phyloP scores from a whole-genome alignment of 108 stramenopile species.

The Asterionellopsis glacialis region DNA sequence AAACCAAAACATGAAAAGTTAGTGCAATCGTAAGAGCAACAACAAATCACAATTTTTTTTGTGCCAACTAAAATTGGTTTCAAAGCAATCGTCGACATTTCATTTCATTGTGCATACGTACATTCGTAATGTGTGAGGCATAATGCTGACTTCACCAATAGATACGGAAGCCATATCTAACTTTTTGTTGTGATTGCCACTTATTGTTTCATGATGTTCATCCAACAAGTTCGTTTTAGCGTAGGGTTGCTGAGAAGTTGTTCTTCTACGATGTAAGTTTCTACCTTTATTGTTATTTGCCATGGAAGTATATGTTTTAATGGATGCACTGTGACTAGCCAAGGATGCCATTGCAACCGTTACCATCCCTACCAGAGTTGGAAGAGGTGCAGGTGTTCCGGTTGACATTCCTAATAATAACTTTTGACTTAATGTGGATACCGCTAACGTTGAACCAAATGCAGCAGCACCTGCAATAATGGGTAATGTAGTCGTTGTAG shows the following conservation, averaged over 20 bases:
- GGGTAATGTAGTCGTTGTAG: constrained; percentile 6
- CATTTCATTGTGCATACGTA: constrained; percentile 3
- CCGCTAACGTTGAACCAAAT: constrained; percentile 38
- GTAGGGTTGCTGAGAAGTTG: background rate
- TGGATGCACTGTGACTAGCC: constrained; percentile 34
- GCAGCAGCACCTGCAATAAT: constrained; percentile 31
- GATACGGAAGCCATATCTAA: background rate
- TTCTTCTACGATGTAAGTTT: background rate
- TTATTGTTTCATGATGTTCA: background rate
- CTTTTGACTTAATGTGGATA: constrained; percentile 47
- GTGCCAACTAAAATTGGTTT: no score
- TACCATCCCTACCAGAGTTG: constrained; percentile 40
- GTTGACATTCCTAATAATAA: constrained; percentile 63
- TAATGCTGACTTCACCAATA: constrained; percentile 12
- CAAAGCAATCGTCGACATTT: constrained; percentile 19
- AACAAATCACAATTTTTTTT: no score
- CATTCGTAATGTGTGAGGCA: constrained; percentile 27
- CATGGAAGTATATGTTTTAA: background rate
- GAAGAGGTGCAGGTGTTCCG: constrained; percentile 45
- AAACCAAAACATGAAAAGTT: background rate
- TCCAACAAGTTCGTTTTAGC: no score
- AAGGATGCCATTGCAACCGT: constrained; percentile 68
- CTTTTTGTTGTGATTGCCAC: background rate
- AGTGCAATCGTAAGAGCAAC: no score
- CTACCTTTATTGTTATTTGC: background rate